Evolutionary conservation across 164 flowering plant species (phyloP).

Genomic region (Stephania cephalantha): DNA sequence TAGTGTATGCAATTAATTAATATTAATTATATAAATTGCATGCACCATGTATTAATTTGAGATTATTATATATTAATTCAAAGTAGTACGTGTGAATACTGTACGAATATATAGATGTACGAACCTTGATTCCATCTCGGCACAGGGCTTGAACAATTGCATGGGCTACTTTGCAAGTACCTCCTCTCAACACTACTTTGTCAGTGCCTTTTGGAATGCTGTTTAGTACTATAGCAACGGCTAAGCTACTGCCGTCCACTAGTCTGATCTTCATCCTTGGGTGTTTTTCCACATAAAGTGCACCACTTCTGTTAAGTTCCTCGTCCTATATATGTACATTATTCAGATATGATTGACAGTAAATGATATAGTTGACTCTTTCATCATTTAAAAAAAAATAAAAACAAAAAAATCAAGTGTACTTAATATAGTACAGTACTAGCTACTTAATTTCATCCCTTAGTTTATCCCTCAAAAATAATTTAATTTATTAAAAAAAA

Average conservation of each 20-base stretch:
- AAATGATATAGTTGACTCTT: too few relatives aligned
- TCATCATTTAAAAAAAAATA: too few relatives aligned
- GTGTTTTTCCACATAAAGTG: constrained; percentile 4
- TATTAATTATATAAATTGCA: background rate
- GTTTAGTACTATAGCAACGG: constrained; percentile 49
- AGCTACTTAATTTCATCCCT: too few relatives aligned
- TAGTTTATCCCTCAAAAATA: too few relatives aligned
- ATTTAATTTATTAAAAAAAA: too few relatives aligned
- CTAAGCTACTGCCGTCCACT: constrained; percentile 71
- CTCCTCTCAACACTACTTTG: constrained; percentile 25
- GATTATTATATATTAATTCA: too few relatives aligned
- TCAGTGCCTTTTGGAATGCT: constrained; percentile 52
- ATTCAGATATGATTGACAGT: too few relatives aligned
- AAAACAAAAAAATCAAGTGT: too few relatives aligned
- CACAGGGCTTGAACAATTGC: background rate
- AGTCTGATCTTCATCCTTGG: constrained; percentile 11
- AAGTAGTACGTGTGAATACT: too few relatives aligned
- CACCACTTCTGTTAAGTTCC: constrained; percentile 13
- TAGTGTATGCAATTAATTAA: background rate
- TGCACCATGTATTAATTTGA: too few relatives aligned
- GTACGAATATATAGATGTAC: background rate
- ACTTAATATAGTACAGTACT: too few relatives aligned
- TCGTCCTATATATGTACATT: constrained; percentile 3
- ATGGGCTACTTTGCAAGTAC: background rate
- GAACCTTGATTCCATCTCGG: constrained; percentile 6